A percentile compares a stretch with the other conserved stretches of the same genome.
Conservation (phyloP, 2,329 filamentous ascomycete species). For the Nothopassalora personata region DNA sequence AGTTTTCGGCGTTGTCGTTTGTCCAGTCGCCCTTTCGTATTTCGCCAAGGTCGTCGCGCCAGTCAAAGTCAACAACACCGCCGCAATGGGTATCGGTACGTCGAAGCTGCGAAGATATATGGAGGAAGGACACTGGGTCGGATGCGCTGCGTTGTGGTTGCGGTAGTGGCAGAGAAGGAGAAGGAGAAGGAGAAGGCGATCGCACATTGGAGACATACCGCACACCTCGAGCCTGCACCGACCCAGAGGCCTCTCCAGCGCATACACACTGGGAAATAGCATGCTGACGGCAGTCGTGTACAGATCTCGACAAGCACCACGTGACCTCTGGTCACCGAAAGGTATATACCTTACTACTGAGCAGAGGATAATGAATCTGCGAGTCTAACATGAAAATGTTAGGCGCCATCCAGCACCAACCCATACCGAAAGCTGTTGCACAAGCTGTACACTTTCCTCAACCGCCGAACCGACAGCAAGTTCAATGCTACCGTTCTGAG, state of each 20-base stretch:
- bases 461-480: conserved; percentile 77
- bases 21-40: background rate
- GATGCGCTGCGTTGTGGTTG: background rate
- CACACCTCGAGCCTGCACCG: background rate
- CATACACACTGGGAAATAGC: background rate
- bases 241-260: background rate
- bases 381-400: conserved; percentile 19
- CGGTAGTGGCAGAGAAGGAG: background rate
- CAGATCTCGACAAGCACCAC: conserved; percentile 27
- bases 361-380: conserved; percentile 21
- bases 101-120: background rate
- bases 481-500: conserved; percentile 99
- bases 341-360: conserved; percentile 16
- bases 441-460: conserved; percentile 32
- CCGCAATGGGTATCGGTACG: conserved; percentile 2
- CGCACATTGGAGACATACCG: background rate
- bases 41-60: background rate
- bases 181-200: background rate
- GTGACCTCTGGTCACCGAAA: conserved; percentile 27
- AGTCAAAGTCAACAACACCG: conserved; percentile 1
- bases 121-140: background rate
- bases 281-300: conserved; percentile 3
- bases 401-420: conserved; percentile 73
- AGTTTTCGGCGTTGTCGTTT: background rate
- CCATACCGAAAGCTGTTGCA: conserved; percentile 50